Conservation (phyloP, 2,329 filamentous ascomycete species). For the Geosmithia putterillii region DNA sequence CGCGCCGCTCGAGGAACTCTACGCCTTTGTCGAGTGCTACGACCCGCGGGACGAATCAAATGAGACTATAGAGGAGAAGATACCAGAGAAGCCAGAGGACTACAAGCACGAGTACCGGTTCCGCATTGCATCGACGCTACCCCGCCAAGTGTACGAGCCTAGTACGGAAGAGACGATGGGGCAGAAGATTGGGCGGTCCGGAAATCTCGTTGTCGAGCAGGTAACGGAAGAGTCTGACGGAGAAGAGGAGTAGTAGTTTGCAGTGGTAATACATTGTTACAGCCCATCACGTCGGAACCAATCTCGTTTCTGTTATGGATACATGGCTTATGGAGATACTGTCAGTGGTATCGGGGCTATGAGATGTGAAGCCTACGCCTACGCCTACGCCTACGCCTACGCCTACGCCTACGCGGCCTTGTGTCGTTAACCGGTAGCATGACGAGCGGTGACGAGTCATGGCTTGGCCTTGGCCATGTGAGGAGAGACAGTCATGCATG, state of each 20-base stretch:
- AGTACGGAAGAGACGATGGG: slow-evolving; percentile 53
- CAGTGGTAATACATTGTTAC: neutral
- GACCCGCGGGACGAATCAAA: slow-evolving; percentile 12
- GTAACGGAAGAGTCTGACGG: slow-evolving; percentile 20
- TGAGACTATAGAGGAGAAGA: slow-evolving; percentile 16
- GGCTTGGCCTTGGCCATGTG: too few relatives aligned
- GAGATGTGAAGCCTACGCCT: too few relatives aligned
- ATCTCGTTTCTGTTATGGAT: too few relatives aligned
- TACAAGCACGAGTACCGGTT: slow-evolving; percentile 83
- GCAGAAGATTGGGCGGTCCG: slow-evolving; percentile 67
- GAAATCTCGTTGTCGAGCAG: slow-evolving; percentile 80
- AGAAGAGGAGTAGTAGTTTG: slow-evolving; percentile 6
- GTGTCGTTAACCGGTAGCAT: too few relatives aligned
- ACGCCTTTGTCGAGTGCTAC: slow-evolving; percentile 92
- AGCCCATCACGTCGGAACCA: neutral
- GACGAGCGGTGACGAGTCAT: too few relatives aligned
- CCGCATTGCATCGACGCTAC: slow-evolving; percentile 73
- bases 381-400: neutral
- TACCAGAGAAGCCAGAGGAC: slow-evolving; percentile 39
- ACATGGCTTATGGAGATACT: too few relatives aligned
- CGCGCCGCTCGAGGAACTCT: slow-evolving; percentile 75
- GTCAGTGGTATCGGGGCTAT: too few relatives aligned
- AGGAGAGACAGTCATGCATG: too few relatives aligned
- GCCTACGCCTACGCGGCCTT: neutral
- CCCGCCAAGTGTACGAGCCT: slow-evolving; percentile 67